Evolutionary conservation across 1,139 yeast species (phyloP).

Genomic region (Suhomyces panamericanus): DNA sequence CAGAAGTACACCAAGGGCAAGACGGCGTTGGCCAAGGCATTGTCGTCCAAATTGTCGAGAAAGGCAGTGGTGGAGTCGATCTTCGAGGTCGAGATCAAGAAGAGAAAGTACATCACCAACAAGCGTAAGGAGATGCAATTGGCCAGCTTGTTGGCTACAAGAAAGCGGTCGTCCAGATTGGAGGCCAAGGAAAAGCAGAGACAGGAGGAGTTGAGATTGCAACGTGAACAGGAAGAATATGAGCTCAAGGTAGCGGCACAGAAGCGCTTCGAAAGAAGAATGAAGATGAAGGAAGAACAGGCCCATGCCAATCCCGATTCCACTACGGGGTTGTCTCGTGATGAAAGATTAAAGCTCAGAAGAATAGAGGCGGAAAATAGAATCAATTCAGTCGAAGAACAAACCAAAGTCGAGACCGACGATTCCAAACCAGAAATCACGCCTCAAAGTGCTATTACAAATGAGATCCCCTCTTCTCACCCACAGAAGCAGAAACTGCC

Average conservation of each 20-base stretch:
- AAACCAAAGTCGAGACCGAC: neutral
- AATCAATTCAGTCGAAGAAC: neutral
- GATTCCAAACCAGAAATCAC: neutral
- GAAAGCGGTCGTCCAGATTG: conserved; percentile 30
- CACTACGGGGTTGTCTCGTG: conserved; percentile 36
- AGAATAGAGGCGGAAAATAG: conserved; percentile 12
- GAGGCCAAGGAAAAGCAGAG: conserved; percentile 49
- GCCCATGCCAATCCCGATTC: conserved; percentile 19
- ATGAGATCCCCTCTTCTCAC: neutral
- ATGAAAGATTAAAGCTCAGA: conserved; percentile 44
- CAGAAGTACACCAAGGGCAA: conserved; percentile 19
- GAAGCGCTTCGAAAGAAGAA: conserved; percentile 41
- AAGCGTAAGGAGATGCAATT: conserved; percentile 50
- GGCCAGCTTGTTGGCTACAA: conserved; percentile 46
- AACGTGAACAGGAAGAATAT: conserved; percentile 33
- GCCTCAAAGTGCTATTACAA: neutral
- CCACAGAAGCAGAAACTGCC: neutral
- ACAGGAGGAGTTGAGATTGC: conserved; percentile 36
- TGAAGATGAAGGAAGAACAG: conserved; percentile 23
- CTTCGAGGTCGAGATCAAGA: conserved; percentile 28
- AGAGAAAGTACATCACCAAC: conserved; percentile 43
- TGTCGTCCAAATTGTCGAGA: conserved; percentile 21
- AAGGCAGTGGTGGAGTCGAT: conserved; percentile 26
- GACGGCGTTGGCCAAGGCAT: conserved; percentile 20
- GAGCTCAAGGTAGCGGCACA: conserved; percentile 35